Percentiles rank a stretch among this genome's conserved stretches.
Evolutionary conservation across 2,329 filamentous ascomycete genomes (phyloP).

Genomic region (Aspergillus ibericus): DNA sequence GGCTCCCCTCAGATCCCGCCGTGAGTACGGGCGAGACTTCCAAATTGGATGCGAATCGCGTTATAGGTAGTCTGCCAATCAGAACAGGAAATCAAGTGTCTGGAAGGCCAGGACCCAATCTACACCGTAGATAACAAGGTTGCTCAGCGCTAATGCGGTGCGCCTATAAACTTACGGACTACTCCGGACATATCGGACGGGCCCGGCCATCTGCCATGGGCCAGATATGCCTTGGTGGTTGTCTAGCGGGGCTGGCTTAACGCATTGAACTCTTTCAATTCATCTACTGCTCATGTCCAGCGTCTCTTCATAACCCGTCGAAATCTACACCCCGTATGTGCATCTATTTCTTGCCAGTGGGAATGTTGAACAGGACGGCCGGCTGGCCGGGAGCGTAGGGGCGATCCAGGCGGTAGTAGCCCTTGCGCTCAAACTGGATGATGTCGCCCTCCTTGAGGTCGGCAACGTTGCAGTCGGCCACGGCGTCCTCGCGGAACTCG

Average conservation of each 20-base stretch:
- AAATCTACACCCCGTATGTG: not conserved
- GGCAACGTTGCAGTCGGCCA: slow-evolving; percentile 78
- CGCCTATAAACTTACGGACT: no score
- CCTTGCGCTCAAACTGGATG: slow-evolving; percentile 91
- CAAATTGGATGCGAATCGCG: no score
- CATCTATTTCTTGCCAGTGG: slow-evolving; percentile 59
- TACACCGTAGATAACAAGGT: no score
- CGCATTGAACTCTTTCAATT: not conserved
- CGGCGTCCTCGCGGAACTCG: slow-evolving; percentile 69
- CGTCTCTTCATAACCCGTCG: not conserved
- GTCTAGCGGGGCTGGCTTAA: not conserved
- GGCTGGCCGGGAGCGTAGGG: slow-evolving; percentile 59
- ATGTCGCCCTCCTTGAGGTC: slow-evolving; percentile 83
- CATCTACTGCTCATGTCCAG: not conserved
- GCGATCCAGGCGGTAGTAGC: slow-evolving; percentile 82
- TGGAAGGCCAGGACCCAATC: no score
- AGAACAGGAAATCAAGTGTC: no score
- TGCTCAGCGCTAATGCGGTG: no score
- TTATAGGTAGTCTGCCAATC: no score
- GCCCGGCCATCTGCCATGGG: no score
- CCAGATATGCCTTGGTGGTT: no score
- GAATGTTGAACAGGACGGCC: slow-evolving; percentile 68
- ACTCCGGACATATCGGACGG: no score
- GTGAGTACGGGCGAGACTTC: no score
- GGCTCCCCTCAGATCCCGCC: no score